Conservation (phyloP, 805 yeast species). For the Schwanniomyces pseudopolymorphus region DNA sequence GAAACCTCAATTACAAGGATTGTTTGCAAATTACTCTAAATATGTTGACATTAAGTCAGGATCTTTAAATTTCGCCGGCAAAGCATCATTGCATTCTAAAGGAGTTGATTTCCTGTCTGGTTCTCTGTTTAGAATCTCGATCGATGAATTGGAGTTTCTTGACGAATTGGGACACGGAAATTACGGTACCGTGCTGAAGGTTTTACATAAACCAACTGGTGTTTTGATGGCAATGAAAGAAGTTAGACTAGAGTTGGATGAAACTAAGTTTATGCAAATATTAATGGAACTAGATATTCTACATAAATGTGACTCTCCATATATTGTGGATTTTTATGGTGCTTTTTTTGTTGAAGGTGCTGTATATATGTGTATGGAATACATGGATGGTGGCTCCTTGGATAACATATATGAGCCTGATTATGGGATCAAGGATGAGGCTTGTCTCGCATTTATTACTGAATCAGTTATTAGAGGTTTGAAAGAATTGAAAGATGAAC, state of each 20-base stretch:
- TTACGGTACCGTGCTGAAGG: constrained; percentile 94
- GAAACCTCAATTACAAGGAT: constrained; percentile 48
- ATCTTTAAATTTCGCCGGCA: constrained; percentile 86
- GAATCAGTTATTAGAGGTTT: constrained; percentile 80
- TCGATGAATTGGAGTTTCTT: constrained; percentile 77
- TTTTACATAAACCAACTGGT: constrained; percentile 87
- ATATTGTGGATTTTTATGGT: constrained; percentile 94
- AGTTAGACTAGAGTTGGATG: constrained; percentile 89
- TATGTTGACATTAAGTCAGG: constrained; percentile 93
- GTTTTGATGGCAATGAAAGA: constrained; percentile 97
- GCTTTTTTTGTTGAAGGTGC: constrained; percentile 98
- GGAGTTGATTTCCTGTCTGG: constrained; percentile 93
- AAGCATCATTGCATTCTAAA: constrained; percentile 85
- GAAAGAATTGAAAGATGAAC: constrained; percentile 80
- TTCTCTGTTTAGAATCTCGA: constrained; percentile 77
- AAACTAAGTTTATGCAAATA: constrained; percentile 89
- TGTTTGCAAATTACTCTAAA: constrained; percentile 81
- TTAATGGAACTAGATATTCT: constrained; percentile 93
- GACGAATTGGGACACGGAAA: constrained; percentile 95
- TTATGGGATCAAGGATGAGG: constrained; percentile 68
- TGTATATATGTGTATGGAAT: constrained; percentile 97
- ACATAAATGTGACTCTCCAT: constrained; percentile 87
- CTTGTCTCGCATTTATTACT: constrained; percentile 75
- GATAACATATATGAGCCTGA: constrained; percentile 74
- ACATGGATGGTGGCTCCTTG: constrained; percentile 94